Conservation (phyloP, 1,284 basidiomycete species). For the Trichosporon sp. region DNA sequence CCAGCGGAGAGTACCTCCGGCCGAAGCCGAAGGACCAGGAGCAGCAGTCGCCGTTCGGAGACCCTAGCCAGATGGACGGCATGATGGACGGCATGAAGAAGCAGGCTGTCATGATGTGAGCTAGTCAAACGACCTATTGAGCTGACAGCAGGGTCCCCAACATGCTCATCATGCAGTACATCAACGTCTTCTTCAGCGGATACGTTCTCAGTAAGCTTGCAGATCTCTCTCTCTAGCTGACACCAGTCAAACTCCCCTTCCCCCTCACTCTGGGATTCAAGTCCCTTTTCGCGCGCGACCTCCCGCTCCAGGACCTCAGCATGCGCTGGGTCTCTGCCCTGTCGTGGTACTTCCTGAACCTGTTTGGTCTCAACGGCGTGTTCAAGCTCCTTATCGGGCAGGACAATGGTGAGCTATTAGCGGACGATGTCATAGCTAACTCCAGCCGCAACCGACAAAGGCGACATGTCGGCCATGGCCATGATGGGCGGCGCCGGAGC, state of each 20-base stretch:
- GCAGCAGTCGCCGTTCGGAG: slow-evolving; percentile 59
- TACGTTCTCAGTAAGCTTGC: slow-evolving; percentile 81
- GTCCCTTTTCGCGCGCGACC: slow-evolving; percentile 95
- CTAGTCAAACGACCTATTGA: background rate
- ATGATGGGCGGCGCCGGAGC: slow-evolving; percentile 60
- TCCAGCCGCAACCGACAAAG: slow-evolving; percentile 68
- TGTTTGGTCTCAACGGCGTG: slow-evolving; percentile 93
- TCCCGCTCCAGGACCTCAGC: slow-evolving; percentile 94
- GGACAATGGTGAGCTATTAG: slow-evolving; percentile 68
- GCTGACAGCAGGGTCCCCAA: slow-evolving; percentile 67
- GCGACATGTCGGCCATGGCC: slow-evolving; percentile 66
- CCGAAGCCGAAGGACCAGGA: slow-evolving; percentile 58
- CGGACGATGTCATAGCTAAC: slow-evolving; percentile 10
- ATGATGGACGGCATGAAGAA: slow-evolving; percentile 99
- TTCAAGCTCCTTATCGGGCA: slow-evolving; percentile 89
- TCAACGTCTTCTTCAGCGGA: slow-evolving; percentile 98
- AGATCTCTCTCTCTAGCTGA: background rate
- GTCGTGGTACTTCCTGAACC: slow-evolving; percentile 99
- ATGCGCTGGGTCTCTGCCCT: slow-evolving; percentile 98
- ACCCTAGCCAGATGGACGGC: slow-evolving; percentile 89
- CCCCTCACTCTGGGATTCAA: slow-evolving; percentile 96
- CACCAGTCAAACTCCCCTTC: slow-evolving; percentile 88
- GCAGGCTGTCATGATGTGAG: slow-evolving; percentile 78
- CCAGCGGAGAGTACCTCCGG: slow-evolving; percentile 74
- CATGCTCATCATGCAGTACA: slow-evolving; percentile 99